phyloP scores from a whole-genome alignment of 176 grass and related monocot genomes.

The Areca catechu region DNA sequence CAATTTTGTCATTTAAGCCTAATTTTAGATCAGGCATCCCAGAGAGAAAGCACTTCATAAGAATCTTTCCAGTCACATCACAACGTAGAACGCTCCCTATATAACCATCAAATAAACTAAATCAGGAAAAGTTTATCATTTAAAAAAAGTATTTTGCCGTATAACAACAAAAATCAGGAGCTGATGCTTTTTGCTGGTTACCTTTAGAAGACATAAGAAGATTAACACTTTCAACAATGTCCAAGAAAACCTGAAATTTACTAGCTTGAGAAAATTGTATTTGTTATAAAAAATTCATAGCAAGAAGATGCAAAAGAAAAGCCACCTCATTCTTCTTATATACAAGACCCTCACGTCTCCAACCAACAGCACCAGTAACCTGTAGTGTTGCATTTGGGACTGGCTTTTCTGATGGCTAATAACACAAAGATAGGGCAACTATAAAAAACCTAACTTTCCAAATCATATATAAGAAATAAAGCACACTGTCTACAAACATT shows the following conservation, averaged over 20 bases:
- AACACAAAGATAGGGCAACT: slow-evolving; percentile 7
- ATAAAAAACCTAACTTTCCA: no score
- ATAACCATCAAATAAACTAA: slow-evolving; percentile 19
- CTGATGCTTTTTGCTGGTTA: slow-evolving; percentile 18
- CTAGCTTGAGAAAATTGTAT: slow-evolving; percentile 4
- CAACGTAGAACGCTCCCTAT: slow-evolving; percentile 92
- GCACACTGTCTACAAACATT: no score
- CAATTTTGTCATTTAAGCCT: slow-evolving; percentile 98
- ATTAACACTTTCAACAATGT: slow-evolving; percentile 99
- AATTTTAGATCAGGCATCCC: slow-evolving; percentile 98
- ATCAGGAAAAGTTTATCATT: not conserved
- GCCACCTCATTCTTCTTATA: slow-evolving; percentile 99
- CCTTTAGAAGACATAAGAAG: slow-evolving; percentile 99
- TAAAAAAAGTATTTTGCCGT: slow-evolving; percentile 10
- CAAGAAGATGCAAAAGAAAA: not conserved
- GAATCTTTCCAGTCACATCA: slow-evolving; percentile 96
- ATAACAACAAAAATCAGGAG: not conserved
- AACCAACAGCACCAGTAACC: slow-evolving; percentile 98
- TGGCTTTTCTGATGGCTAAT: slow-evolving; percentile 77
- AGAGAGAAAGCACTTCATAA: slow-evolving; percentile 99
- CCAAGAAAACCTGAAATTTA: slow-evolving; percentile 87
- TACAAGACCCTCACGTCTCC: slow-evolving; percentile 95
- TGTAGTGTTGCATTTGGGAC: slow-evolving; percentile 95
- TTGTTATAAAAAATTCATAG: slow-evolving; percentile 12
- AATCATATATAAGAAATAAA: no score